phyloP scores from a whole-genome alignment of 2,329 filamentous ascomycete genomes.

The Aspergillus fischeri region DNA sequence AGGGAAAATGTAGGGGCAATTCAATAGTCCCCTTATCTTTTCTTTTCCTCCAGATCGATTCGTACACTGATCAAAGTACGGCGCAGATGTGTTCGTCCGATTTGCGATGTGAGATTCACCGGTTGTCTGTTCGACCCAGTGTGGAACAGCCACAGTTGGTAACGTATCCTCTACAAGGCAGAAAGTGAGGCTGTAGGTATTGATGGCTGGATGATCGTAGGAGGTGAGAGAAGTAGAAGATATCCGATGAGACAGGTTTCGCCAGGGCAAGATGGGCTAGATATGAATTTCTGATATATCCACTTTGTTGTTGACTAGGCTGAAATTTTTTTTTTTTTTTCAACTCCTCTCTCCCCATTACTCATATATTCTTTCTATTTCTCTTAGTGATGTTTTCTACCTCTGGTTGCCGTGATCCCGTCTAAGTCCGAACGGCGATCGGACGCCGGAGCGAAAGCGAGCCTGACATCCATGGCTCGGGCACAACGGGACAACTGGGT shows the following conservation, averaged over 20 bases:
- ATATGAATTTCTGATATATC: constrained; percentile 19
- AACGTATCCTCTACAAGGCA: background rate
- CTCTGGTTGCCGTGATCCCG: constrained; percentile 5
- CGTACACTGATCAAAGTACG: background rate
- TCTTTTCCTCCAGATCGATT: too few relatives aligned
- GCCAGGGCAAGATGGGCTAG: constrained; percentile 4
- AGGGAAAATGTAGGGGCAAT: constrained; percentile 2
- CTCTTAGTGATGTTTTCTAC: constrained; percentile 7
- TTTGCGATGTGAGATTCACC: background rate
- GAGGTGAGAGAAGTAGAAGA: constrained; percentile 1
- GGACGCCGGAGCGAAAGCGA: constrained; percentile 4
- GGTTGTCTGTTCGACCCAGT: constrained; percentile 7
- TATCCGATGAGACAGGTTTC: constrained; percentile 4
- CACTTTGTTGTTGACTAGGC: constrained; percentile 9
- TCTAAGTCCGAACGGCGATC: constrained; percentile 13
- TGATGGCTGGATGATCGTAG: background rate
- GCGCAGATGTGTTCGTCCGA: background rate
- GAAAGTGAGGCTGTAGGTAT: background rate
- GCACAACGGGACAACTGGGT: background rate
- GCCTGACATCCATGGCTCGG: background rate
- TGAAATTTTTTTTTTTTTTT: constrained; percentile 8
- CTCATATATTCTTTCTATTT: constrained; percentile 1
- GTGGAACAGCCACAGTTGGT: background rate
- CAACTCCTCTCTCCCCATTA: background rate
- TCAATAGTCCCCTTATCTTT: background rate